phyloP scores from a whole-genome alignment of 345 rosid genomes.

The Aquilaria malaccensis region DNA sequence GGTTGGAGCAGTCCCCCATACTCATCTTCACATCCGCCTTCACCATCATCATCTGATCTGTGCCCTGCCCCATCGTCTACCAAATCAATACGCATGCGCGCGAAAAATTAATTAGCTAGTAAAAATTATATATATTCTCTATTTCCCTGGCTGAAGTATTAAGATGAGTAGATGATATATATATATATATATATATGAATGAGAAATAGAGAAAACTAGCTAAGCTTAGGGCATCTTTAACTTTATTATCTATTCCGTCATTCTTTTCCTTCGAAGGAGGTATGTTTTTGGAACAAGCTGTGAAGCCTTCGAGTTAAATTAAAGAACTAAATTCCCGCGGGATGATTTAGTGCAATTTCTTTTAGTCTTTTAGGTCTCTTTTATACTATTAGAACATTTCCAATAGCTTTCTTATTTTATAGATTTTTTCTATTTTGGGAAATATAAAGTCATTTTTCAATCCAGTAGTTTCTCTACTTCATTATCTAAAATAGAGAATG shows the following conservation, averaged over 20 bases:
- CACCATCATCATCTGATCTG: neutral
- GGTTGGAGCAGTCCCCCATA: constrained; percentile 1
- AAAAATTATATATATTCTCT: neutral
- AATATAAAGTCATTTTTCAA: too few relatives aligned
- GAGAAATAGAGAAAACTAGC: too few relatives aligned
- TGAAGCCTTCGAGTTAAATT: neutral
- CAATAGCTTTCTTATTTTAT: too few relatives aligned
- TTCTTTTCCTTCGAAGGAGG: constrained; percentile 7
- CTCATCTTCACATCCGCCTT: neutral
- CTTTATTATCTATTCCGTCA: neutral
- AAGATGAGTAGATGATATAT: neutral
- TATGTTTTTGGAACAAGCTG: constrained; percentile 1
- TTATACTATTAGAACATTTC: too few relatives aligned
- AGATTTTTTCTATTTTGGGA: too few relatives aligned
- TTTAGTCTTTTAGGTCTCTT: too few relatives aligned
- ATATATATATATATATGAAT: neutral
- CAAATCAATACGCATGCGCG: too few relatives aligned
- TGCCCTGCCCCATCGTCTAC: neutral
- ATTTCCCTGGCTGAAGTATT: neutral
- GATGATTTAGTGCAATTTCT: neutral
- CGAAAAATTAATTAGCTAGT: too few relatives aligned
- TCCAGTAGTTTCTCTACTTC: too few relatives aligned
- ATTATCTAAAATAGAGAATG: too few relatives aligned
- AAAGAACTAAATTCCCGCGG: constrained; percentile 4
- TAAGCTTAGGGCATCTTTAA: too few relatives aligned